Evolutionary conservation across 495 filamentous ascomycete species (phyloP), one percentile per base, ranked within the genome.

Genomic region (Xylaria castorea): DNA sequence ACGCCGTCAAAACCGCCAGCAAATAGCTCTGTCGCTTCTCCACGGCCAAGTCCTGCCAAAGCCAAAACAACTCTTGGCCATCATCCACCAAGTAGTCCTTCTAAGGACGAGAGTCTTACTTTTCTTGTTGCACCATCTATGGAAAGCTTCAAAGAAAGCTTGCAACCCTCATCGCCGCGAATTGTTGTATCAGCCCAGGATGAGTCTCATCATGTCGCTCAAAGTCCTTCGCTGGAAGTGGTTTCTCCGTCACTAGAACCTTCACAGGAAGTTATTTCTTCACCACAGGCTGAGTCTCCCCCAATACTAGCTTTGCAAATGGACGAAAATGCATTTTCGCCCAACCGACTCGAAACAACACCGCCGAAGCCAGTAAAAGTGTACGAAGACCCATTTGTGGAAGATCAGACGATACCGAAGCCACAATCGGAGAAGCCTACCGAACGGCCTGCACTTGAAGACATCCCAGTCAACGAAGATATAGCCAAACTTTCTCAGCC

Each of bases 331-430:
- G 61, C 36, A 27, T 48, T 75, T 3, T 42, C 62, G 3, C 67
- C 70, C 1, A 78, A 78, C 46, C 55, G 68, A 27, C 66, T 76
- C 25, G 65, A 79, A 22, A 62, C 77, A 25, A 86, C 81, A 11
- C 79, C 85, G 18, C 71, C 80, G 22, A 82, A 81, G 62, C 72
- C 81, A 4, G 75, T 89, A 14, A 87, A 86, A 71, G 87, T 89
- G 5, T 89, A 89, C 70, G 89, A 92, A 74, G 89, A 90, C 65
- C 90, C 87, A 5, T 86, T 90, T 58, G 85, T 82, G 1, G 76
- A 75, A 48, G 85, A 86, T 55, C 76, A 85, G 69, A 71, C 40
- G 36, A 82, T 84, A 6, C 82, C 87, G 9, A 79, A 80, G 65
- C 81, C 78, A 9, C 63, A 71, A 8, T 30, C 36, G 6, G 74